A percentile compares a stretch with the other conserved stretches of the same genome.
Evolutionary conservation across 345 rosid genomes (phyloP).

Genomic region (Arabidopsis thaliana): TAIR10.1 NC_003074.8:5662001-5662500

Average conservation of each 20-base stretch:
- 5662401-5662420: slow-evolving; percentile 1
- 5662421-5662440: slow-evolving; percentile 12
- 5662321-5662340: not conserved
- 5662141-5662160: slow-evolving; percentile 36
- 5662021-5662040: slow-evolving; percentile 30
- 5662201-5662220: slow-evolving; percentile 11
- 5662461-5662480: not conserved
- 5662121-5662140: slow-evolving; percentile 8
- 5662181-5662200: slow-evolving; percentile 36
- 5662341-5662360: not conserved
- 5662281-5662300: slow-evolving; percentile 1
- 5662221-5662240: not conserved
- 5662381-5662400: not conserved
- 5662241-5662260: too few species aligned
- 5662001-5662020: not conserved
- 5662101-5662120: slow-evolving; percentile 30
- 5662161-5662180: slow-evolving; percentile 26
- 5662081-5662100: slow-evolving; percentile 31
- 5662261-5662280: slow-evolving; percentile 27
- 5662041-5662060: slow-evolving; percentile 30
- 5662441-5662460: not conserved
- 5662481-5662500: slow-evolving; percentile 15
- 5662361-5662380: not conserved
- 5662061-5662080: slow-evolving; percentile 34
- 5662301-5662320: not conserved